Evolutionary conservation across 75 land plant genomes (phyloP).

Genomic region (Adiantum capillusveneris): DNA sequence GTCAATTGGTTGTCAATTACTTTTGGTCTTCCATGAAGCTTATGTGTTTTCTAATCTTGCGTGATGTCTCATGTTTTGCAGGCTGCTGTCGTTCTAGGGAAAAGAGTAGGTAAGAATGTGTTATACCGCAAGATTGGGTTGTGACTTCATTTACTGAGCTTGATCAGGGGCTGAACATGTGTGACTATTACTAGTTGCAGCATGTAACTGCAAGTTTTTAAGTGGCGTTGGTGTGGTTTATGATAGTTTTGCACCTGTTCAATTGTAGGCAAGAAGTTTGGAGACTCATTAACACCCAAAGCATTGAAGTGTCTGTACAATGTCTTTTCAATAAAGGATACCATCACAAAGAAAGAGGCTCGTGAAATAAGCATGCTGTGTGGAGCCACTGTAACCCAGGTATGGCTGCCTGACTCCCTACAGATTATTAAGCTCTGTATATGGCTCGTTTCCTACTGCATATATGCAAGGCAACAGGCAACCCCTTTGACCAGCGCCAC

Average conservation of each 20-base stretch:
- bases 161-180: no score
- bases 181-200: neutral
- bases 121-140: neutral
- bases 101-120: slow-evolving; percentile 54
- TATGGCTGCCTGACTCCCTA: slow-evolving; percentile 7
- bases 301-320: slow-evolving; percentile 66
- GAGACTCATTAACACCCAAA: slow-evolving; percentile 71
- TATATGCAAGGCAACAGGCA: no score
- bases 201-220: neutral
- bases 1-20: no score
- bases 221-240: no score
- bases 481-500: no score
- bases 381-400: slow-evolving; percentile 83
- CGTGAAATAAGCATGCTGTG: slow-evolving; percentile 69
- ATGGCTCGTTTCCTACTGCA: no score
- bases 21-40: no score
- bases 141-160: no score
- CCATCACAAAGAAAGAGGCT: slow-evolving; percentile 80
- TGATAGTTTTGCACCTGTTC: no score
- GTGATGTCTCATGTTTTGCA: slow-evolving; percentile 37
- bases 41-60: no score
- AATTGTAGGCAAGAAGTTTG: slow-evolving; percentile 64
- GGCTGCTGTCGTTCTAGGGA: slow-evolving; percentile 79
- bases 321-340: slow-evolving; percentile 85
- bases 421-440: no score